phyloP scores from a whole-genome alignment of 2,329 filamentous ascomycete species.

The Ascochyta koolunga region DNA sequence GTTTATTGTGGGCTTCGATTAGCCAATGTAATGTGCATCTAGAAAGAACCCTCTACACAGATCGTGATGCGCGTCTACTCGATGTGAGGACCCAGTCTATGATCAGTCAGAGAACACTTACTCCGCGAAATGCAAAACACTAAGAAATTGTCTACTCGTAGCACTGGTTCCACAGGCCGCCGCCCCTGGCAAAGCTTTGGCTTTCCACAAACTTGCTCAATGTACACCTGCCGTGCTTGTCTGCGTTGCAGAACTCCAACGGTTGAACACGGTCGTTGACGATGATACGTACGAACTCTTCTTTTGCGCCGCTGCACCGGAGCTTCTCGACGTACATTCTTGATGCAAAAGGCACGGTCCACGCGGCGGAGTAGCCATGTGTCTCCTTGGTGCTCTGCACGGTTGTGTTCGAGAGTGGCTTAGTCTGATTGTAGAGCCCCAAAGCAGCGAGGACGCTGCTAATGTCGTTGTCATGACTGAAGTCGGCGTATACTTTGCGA shows the following conservation, averaged over 20 bases:
- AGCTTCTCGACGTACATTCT: constrained; percentile 90
- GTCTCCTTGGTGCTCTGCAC: constrained; percentile 59
- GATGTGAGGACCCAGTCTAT: not conserved
- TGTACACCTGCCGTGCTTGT: constrained; percentile 72
- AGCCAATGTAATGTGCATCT: not conserved
- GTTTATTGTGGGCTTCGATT: not conserved
- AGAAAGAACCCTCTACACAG: not conserved
- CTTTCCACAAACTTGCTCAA: constrained; percentile 74
- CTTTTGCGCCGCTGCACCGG: constrained; percentile 63
- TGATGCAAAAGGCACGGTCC: constrained; percentile 81
- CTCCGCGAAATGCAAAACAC: not conserved
- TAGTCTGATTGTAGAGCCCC: constrained; percentile 74
- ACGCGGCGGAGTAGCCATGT: constrained; percentile 75
- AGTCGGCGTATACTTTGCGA: constrained; percentile 78
- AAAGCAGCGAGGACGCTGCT: constrained; percentile 75
- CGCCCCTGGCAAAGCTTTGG: constrained; percentile 72
- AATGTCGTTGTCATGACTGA: constrained; percentile 92
- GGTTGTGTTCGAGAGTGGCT: constrained; percentile 52
- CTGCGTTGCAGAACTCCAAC: constrained; percentile 71
- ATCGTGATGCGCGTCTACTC: not conserved
- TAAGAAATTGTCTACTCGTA: constrained; percentile 15
- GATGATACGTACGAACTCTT: constrained; percentile 78
- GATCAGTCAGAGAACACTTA: not conserved
- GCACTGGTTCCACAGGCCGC: constrained; percentile 77
- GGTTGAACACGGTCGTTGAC: constrained; percentile 84